Percentiles rank a stretch among this genome's conserved stretches.
Conservation (phyloP, 768 basidiomycete genomes). For the Cantharellus cinnabarinus region DNA sequence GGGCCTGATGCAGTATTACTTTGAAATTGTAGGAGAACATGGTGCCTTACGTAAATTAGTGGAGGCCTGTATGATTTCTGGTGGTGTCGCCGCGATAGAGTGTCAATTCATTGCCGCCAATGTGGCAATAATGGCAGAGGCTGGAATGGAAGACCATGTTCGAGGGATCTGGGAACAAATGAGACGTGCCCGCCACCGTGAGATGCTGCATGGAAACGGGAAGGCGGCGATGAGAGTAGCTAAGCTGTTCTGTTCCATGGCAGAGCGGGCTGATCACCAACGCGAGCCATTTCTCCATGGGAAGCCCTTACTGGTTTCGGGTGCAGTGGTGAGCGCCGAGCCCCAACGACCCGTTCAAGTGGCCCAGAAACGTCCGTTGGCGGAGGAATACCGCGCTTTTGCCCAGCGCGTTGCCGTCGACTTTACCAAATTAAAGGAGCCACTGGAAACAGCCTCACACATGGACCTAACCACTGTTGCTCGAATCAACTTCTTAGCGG, state of each 20-base stretch:
- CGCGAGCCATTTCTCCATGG: background rate
- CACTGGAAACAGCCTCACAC: constrained; percentile 29
- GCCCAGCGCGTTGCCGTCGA: background rate
- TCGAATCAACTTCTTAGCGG: constrained; percentile 39
- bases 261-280: background rate
- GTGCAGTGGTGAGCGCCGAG: background rate
- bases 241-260: background rate
- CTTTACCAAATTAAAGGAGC: constrained; percentile 15
- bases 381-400: background rate
- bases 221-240: background rate
- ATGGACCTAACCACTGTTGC: constrained; percentile 37
- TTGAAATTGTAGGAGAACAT: background rate
- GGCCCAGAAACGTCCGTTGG: background rate
- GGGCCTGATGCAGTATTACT: background rate
- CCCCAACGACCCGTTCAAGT: background rate
- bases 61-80: background rate
- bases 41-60: background rate
- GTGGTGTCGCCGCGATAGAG: no score
- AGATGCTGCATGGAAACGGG: background rate
- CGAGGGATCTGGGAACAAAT: background rate
- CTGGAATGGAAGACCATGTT: background rate
- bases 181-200: background rate
- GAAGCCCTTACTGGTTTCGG: background rate
- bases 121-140: background rate
- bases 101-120: background rate